These are phyloP conservation scores for Malus sylvestris DNA, from an alignment of 306 rosid genomes.

Conservation along the genomic window DNA sequence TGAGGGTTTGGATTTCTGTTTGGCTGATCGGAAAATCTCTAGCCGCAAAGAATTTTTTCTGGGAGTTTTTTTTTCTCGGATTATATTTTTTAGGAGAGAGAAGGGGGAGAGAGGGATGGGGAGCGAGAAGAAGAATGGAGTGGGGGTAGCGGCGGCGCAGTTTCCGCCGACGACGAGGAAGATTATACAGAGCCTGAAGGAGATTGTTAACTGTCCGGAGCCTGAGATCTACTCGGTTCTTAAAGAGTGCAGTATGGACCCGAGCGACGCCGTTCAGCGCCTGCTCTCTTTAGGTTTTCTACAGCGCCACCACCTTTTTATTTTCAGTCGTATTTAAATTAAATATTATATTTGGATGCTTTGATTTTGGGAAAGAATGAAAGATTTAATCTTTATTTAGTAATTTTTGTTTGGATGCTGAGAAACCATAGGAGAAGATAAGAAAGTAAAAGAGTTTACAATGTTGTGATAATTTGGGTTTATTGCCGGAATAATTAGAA, in stretches of 20 bases:
- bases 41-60: conserved; percentile 9
- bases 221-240: conserved; percentile 33
- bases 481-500: background rate
- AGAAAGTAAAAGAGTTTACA: background rate
- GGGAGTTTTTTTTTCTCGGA: background rate
- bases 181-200: conserved; percentile 25
- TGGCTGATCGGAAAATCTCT: conserved; percentile 28
- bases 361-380: background rate
- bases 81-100: background rate
- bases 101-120: conserved; percentile 15
- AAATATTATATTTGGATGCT: background rate
- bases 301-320: background rate
- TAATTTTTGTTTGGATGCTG: conserved; percentile 2
- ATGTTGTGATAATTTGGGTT: background rate
- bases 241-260: conserved; percentile 34
- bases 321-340: background rate
- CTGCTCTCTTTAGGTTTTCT: conserved; percentile 31
- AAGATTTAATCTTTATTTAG: background rate
- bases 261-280: conserved; percentile 30
- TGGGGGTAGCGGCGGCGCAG: background rate
- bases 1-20: conserved; percentile 20
- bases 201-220: conserved; percentile 29
- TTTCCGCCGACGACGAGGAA: conserved; percentile 13
- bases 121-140: conserved; percentile 23
- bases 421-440: conserved; percentile 2